Base-by-base conservation (phyloP, 495 filamentous ascomycete species). In the Hypoxylon subgilvum region DNA sequence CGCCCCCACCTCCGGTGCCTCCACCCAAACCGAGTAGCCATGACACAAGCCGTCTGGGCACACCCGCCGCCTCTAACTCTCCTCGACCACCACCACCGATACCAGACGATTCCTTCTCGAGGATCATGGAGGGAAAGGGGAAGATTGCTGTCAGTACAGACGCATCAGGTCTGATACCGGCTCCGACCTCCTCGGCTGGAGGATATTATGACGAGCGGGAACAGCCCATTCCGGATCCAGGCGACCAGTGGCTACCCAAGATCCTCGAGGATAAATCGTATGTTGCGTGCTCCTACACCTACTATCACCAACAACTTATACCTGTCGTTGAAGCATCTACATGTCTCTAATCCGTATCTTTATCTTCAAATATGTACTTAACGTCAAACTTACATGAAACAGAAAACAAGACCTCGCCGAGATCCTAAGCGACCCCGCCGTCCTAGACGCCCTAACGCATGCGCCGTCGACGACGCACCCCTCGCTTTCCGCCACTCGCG, bases 201-300 rank as follows among this genome's bases (percentile, higher is more conserved):
- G 30, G 44, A 53, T 32, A 28, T 35, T 19, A 14, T 61, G 52
- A 13, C 39, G 56, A 34, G 61, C 63, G 31, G 1, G 19, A 34
- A 8, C 17, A 30, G 19, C 61, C 56, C 8, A 62, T 75, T 27
- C 66, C 73, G n/a, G 80, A 83, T 61, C 79, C 79, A 1, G 81
- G 80, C 28, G 78, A 81, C 25, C 66, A 72, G 19, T 94, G 90
- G 87, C 73, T 92, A 2, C 90, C 90, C 4, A 78, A 78, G 25
- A 75, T 85, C 18, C 74, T 92, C 0, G 79, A 88, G 53, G 88
- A 88, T 61, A 92, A 91, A 76, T 84, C 88, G 88, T 92, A 76
- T 31, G 79, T 73, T 47, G 35, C 28, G 2, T 27, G 19, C 10
- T 34, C 18, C 16, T n/a, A n/a, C n/a, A n/a, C n/a, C n/a, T n/a